Percentiles rank a stretch among this genome's conserved stretches.
Evolutionary conservation across 1,284 basidiomycete genomes (phyloP).

Genomic region (Tetrapyrgos nigripes): DNA sequence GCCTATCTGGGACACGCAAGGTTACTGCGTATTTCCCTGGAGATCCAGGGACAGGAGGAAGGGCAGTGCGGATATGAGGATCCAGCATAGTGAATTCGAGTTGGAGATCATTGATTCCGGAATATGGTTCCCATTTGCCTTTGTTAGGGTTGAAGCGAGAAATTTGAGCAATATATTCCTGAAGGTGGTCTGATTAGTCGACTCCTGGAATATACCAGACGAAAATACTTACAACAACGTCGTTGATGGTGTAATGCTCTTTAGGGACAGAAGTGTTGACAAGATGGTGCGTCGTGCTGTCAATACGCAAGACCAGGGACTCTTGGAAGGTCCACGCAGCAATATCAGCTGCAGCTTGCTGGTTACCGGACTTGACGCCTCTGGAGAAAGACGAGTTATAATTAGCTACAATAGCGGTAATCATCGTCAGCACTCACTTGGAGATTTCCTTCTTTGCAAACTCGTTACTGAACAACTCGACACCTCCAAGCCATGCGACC

Average conservation of each 20-base stretch:
- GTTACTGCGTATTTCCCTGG: slow-evolving; percentile 69
- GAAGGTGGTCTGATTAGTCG: slow-evolving; percentile 12
- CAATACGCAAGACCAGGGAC: slow-evolving; percentile 80
- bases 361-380: slow-evolving; percentile 76
- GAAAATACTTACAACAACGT: slow-evolving; percentile 69
- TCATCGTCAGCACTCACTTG: slow-evolving; percentile 49
- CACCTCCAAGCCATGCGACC: slow-evolving; percentile 83
- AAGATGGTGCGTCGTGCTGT: slow-evolving; percentile 77
- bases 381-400: slow-evolving; percentile 35
- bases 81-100: slow-evolving; percentile 99
- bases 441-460: slow-evolving; percentile 69
- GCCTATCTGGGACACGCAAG: slow-evolving; percentile 92
- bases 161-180: slow-evolving; percentile 82
- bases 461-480: slow-evolving; percentile 79
- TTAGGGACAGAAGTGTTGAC: slow-evolving; percentile 63
- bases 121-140: slow-evolving; percentile 75
- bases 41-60: slow-evolving; percentile 58
- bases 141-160: slow-evolving; percentile 65
- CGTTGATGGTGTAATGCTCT: slow-evolving; percentile 87
- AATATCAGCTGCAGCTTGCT: slow-evolving; percentile 76
- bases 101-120: slow-evolving; percentile 79
- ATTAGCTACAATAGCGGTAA: slow-evolving; percentile 11
- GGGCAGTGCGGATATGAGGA: slow-evolving; percentile 84
- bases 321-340: slow-evolving; percentile 94
- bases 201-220: slow-evolving; percentile 5